These are phyloP conservation scores for Cryptococcus jaspeensis DNA, from an alignment of 1,284 basidiomycete genomes.

Conservation along the genomic window DNA sequence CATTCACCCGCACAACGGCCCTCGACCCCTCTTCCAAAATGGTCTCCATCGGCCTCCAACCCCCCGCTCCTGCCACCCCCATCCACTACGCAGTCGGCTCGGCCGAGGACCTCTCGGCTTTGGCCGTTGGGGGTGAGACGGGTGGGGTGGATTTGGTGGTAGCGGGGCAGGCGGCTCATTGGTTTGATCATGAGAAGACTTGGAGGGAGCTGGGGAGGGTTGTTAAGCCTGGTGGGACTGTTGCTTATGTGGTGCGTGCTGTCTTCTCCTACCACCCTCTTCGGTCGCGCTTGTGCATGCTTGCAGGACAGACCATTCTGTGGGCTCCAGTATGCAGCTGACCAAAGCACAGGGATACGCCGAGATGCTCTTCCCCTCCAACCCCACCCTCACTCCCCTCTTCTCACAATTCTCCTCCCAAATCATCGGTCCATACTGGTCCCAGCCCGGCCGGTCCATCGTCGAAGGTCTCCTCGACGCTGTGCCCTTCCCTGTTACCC, in stretches of 20 bases:
- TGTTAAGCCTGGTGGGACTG: constrained; percentile 65
- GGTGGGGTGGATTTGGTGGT: constrained; percentile 70
- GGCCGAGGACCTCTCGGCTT: constrained; percentile 20
- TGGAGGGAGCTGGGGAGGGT: constrained; percentile 70
- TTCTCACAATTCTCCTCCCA: constrained; percentile 53
- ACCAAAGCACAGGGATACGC: constrained; percentile 63
- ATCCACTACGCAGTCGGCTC: constrained; percentile 55
- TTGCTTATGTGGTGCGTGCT: constrained; percentile 70
- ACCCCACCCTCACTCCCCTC: constrained; percentile 60
- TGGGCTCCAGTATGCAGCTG: neutral
- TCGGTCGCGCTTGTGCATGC: neutral
- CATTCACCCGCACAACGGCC: constrained; percentile 65
- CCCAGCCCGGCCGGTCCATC: constrained; percentile 74
- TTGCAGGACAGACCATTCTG: neutral
- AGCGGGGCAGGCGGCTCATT: constrained; percentile 79
- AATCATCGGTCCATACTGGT: constrained; percentile 72
- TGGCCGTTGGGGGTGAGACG: constrained; percentile 51
- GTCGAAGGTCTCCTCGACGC: constrained; percentile 68
- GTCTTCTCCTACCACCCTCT: neutral
- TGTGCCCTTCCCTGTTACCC: constrained; percentile 61
- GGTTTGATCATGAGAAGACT: constrained; percentile 73
- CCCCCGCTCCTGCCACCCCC: constrained; percentile 12
- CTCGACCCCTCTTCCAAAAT: constrained; percentile 73
- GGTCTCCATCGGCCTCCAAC: constrained; percentile 61
- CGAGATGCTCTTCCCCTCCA: constrained; percentile 67